Percentiles rank a stretch among this genome's conserved stretches.
Evolutionary conservation across 1,139 yeast species (phyloP).

Genomic region (Kodamaea alishanica): DNA sequence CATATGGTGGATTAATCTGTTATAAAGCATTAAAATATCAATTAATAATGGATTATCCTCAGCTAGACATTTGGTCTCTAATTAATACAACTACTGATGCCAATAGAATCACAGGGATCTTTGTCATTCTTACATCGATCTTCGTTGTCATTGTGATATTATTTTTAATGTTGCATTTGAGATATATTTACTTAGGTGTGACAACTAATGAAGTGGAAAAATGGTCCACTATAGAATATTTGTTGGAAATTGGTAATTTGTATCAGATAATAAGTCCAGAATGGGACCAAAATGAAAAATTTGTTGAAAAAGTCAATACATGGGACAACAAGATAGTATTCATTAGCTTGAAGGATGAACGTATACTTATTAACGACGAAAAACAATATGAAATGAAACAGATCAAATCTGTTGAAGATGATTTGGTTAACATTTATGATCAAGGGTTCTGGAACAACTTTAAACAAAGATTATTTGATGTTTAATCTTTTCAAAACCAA

Average conservation of each 20-base stretch:
- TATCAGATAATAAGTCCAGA: slow-evolving; percentile 11
- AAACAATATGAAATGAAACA: slow-evolving; percentile 16
- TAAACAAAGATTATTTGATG: slow-evolving; percentile 22
- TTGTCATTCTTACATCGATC: slow-evolving; percentile 50
- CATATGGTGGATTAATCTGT: slow-evolving; percentile 57
- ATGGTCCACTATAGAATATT: slow-evolving; percentile 71
- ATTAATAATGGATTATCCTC: slow-evolving; percentile 11
- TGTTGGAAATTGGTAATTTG: slow-evolving; percentile 41
- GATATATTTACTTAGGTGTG: slow-evolving; percentile 69
- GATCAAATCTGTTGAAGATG: slow-evolving; percentile 38
- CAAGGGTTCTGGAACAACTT: slow-evolving; percentile 55
- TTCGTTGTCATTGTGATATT: slow-evolving; percentile 52
- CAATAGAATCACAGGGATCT: slow-evolving; percentile 48
- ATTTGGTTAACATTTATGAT: slow-evolving; percentile 65
- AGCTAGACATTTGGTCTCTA: slow-evolving; percentile 23
- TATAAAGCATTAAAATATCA: slow-evolving; percentile 16
- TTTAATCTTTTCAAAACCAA: slow-evolving; percentile 7
- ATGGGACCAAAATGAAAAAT: slow-evolving; percentile 10
- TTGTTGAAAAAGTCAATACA: slow-evolving; percentile 19
- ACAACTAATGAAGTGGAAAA: slow-evolving; percentile 89
- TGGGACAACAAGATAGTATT: slow-evolving; percentile 18
- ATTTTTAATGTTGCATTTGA: slow-evolving; percentile 60
- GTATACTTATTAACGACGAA: slow-evolving; percentile 15
- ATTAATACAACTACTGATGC: slow-evolving; percentile 27
- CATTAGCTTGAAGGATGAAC: slow-evolving; percentile 28